Conservation (phyloP, 2,329 filamentous ascomycete genomes). For the Neonectria magnoliae region DNA sequence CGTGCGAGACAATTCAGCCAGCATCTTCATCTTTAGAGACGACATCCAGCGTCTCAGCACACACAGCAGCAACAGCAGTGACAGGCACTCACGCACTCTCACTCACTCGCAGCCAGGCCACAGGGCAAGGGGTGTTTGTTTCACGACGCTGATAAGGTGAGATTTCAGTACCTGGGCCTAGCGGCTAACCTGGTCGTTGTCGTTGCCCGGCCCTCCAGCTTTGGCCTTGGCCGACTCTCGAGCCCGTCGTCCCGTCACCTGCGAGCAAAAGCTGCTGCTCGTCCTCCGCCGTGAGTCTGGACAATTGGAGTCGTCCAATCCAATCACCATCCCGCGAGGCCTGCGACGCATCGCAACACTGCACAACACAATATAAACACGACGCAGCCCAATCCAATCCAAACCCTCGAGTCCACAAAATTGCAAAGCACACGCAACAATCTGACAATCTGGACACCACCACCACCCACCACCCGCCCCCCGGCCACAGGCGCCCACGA, state of each 20-base stretch:
- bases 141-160: slow-evolving; percentile 37
- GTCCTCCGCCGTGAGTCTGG: neutral
- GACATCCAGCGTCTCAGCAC: slow-evolving; percentile 15
- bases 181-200: slow-evolving; percentile 23
- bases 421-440: slow-evolving; percentile 22
- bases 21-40: slow-evolving; percentile 4
- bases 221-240: neutral
- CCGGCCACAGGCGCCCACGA: slow-evolving; percentile 28
- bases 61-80: slow-evolving; percentile 3
- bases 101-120: slow-evolving; percentile 16
- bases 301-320: slow-evolving; percentile 18
- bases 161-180: slow-evolving; percentile 34
- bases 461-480: slow-evolving; percentile 6
- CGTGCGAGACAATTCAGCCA: slow-evolving; percentile 6
- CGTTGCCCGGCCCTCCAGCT: slow-evolving; percentile 30
- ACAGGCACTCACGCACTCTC: slow-evolving; percentile 14
- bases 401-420: slow-evolving; percentile 20
- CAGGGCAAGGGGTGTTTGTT: slow-evolving; percentile 35
- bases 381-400: slow-evolving; percentile 5
- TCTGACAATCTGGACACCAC: slow-evolving; percentile 3
- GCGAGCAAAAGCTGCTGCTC: neutral
- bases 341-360: slow-evolving; percentile 15
- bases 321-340: slow-evolving; percentile 9
- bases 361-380: neutral
- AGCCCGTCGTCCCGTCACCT: neutral